These are phyloP conservation scores for Phytophthora litchii DNA, from an alignment of 352 stramenopile species.

Conservation along the genomic window DNA sequence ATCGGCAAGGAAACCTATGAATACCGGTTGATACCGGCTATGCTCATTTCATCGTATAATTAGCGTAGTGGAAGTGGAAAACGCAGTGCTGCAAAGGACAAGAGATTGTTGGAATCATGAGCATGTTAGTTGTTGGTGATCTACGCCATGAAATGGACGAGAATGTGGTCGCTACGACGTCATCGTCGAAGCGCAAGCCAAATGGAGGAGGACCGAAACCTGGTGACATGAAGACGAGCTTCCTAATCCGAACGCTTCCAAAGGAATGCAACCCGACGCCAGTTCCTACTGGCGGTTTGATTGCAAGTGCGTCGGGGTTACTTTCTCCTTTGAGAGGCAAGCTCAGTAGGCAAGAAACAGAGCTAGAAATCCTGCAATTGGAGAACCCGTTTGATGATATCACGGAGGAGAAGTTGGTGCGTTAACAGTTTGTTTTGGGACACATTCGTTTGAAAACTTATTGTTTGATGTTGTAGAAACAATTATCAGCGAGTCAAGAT, in stretches of 20 bases:
- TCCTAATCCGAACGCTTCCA: slow-evolving; percentile 76
- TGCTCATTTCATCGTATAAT: not conserved
- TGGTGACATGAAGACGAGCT: slow-evolving; percentile 49
- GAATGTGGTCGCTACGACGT: not conserved
- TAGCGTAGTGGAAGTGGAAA: not conserved
- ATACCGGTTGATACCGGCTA: no score
- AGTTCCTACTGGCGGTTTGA: slow-evolving; percentile 21
- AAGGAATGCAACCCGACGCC: slow-evolving; percentile 77
- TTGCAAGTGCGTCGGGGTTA: slow-evolving; percentile 13
- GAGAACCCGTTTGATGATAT: slow-evolving; percentile 86
- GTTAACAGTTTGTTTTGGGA: slow-evolving; percentile 1
- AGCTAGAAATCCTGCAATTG: slow-evolving; percentile 31
- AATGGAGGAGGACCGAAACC: slow-evolving; percentile 2
- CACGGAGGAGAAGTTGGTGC: slow-evolving; percentile 75
- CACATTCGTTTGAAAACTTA: not conserved
- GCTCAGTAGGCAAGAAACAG: slow-evolving; percentile 1
- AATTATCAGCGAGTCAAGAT: slow-evolving; percentile 65
- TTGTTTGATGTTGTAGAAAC: slow-evolving; percentile 42
- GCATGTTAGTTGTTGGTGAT: slow-evolving; percentile 45
- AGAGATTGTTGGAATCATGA: slow-evolving; percentile 34
- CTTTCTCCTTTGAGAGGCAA: slow-evolving; percentile 31
- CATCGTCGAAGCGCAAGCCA: slow-evolving; percentile 12
- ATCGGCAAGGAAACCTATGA: no score
- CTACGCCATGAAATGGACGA: slow-evolving; percentile 55
- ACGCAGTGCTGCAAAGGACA: slow-evolving; percentile 7